Base-by-base conservation (phyloP, 2,329 filamentous ascomycete genomes). In the Colletotrichum sp. region DNA sequence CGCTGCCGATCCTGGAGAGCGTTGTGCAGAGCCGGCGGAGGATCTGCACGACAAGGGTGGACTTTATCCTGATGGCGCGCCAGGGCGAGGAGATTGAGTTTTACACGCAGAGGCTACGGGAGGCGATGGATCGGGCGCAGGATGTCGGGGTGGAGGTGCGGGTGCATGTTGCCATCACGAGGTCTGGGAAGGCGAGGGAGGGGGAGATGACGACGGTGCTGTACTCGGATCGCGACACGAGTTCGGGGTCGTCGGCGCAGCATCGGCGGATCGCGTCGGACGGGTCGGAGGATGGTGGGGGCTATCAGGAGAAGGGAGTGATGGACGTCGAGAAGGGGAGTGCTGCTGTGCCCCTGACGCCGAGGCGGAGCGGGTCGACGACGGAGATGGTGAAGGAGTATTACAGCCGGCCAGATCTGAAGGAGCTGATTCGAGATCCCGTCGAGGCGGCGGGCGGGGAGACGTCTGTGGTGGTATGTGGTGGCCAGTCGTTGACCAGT, bases 401-500 rank as follows among this genome's bases (percentile, higher is more conserved):
- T 55, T 84, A 84, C 8, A 80, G 81, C 6, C 83, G 91, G 8
- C 90, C 90, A 0, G 86, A 91, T 77, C 84, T 93, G 3, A 86
- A 87, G 52, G 80, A 81, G 0, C 87, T 91, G 71, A 89, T 93
- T 64, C 85, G 90, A 9, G 81, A 80, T 8, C 86, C 90, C 0
- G 89, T 93, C 10, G 91, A 92, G 83, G 85, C 86, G 1, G 90
- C 90, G 3, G 89, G 88, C 74, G 91, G 91, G 30, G 91, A 93
- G 83, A 92, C 91, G n/a, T 88, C 88, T 1, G 88, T 93, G 0
- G 88, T 91, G 0, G 91, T 92, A 0, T 93, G 91, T 76, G 91
- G 90, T 16, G 91, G 91, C 2, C 87, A 87, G 66, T 88, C 88
- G 62, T 82, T 93, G 28, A 90, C 91, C 3, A 85, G 89, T 4